These are phyloP conservation scores for Metschnikowia aberdeeniae DNA, from an alignment of 805 yeast genomes.

Conservation along the genomic window DNA sequence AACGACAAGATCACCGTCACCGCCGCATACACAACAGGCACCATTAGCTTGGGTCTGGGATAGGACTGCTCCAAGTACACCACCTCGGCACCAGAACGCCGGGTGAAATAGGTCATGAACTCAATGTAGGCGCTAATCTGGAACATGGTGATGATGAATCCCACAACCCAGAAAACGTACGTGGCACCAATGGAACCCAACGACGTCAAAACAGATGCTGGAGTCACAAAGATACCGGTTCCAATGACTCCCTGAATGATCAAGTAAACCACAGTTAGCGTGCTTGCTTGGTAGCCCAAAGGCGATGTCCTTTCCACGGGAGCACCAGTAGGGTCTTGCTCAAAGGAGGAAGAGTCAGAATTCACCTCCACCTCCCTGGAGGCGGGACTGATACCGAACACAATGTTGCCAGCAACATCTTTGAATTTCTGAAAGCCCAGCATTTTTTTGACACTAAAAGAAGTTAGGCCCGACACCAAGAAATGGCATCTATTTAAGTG, in stretches of 20 bases:
- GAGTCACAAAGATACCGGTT: constrained; percentile 73
- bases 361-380: constrained; percentile 1
- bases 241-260: constrained; percentile 70
- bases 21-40: constrained; percentile 38
- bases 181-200: constrained; percentile 43
- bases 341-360: constrained; percentile 7
- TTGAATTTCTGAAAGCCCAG: constrained; percentile 7
- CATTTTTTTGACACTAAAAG: neutral
- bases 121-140: constrained; percentile 38
- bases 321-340: constrained; percentile 29
- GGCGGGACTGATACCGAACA: constrained; percentile 12
- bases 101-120: constrained; percentile 35
- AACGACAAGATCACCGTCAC: constrained; percentile 35
- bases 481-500: neutral
- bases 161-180: constrained; percentile 41
- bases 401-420: constrained; percentile 8
- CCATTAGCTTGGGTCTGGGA: constrained; percentile 30
- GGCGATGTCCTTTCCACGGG: constrained; percentile 40
- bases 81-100: constrained; percentile 37
- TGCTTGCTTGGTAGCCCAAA: constrained; percentile 36
- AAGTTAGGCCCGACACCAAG: neutral
- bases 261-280: constrained; percentile 52
- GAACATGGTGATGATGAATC: constrained; percentile 37
- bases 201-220: constrained; percentile 52
- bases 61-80: constrained; percentile 38